These are phyloP conservation scores for Hymenochaete sp. DNA, from an alignment of 1,284 basidiomycete species.

Conservation along the genomic window DNA sequence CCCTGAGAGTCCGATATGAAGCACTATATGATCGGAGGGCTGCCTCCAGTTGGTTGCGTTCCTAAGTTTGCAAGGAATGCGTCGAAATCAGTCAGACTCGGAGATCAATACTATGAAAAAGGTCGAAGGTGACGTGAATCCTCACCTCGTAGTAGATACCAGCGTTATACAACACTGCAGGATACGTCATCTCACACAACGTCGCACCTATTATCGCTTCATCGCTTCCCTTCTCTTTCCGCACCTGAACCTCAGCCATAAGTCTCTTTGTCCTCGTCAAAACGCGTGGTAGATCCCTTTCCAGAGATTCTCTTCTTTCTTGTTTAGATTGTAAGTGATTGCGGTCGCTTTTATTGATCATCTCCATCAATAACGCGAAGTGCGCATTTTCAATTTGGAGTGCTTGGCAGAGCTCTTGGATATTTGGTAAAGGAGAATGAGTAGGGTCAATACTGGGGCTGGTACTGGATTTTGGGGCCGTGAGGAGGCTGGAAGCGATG, in stretches of 20 bases:
- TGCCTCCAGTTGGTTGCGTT: slow-evolving; percentile 2
- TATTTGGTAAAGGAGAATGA: background rate
- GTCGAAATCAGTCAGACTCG: too few relatives aligned
- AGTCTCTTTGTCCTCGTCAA: slow-evolving; percentile 37
- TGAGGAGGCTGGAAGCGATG: slow-evolving; percentile 31
- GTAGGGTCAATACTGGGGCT: background rate
- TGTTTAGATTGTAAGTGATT: too few relatives aligned
- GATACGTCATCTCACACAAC: slow-evolving; percentile 49
- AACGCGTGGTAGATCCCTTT: slow-evolving; percentile 35
- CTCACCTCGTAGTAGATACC: slow-evolving; percentile 40
- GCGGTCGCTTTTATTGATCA: too few relatives aligned
- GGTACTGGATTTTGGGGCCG: background rate
- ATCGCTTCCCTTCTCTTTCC: slow-evolving; percentile 20
- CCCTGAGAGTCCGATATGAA: background rate
- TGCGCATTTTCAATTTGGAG: slow-evolving; percentile 13
- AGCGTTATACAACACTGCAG: slow-evolving; percentile 54
- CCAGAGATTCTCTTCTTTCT: too few relatives aligned
- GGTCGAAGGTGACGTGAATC: too few relatives aligned
- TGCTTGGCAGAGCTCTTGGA: slow-evolving; percentile 12
- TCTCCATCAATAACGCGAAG: slow-evolving; percentile 9
- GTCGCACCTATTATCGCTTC: slow-evolving; percentile 22
- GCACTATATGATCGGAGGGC: slow-evolving; percentile 3
- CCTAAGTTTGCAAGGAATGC: background rate
- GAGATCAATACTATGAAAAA: too few relatives aligned
- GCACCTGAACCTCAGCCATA: slow-evolving; percentile 29